Base-by-base conservation (phyloP, 192 early-diverging fungal genomes). In the Chytriomyces sp. region DNA sequence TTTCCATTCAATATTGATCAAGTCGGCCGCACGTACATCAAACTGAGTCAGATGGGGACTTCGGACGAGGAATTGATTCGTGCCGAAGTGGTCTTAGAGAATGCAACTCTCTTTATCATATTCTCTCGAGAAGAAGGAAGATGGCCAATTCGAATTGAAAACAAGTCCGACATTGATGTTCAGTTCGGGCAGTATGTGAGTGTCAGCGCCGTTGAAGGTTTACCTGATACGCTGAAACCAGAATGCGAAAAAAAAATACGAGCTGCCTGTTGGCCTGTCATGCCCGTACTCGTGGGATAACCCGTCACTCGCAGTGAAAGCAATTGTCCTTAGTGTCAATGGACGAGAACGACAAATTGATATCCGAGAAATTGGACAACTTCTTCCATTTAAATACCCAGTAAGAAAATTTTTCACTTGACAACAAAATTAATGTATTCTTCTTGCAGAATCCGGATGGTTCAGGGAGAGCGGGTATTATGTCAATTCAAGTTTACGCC, bases 81-180 rank as follows among this genome's bases (percentile, higher is more conserved):
- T n/a, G 85, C 90, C 8, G 90, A 94, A 40, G 85, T 93, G 40
- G 73, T 92, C n/a, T 66, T 99, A 60, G 89, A 98, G 56, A 91
- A 91, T 54, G 95, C 97, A 1, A 96, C 94, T 2, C 77, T 99
- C 28, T 97, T 96, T 78, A 86, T 99, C 30, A 77, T 93, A 3
- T 83, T 96, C 60, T 85, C 88, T 64, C 86, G 89, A 54, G 89
- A 91, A 65, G 85, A 88, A 38, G 85, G 83, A 6, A 82, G 87
- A 52, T 99, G 98, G 98, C 98, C 98, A 22, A 95, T 91, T 59
- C 79, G 85, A 26, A 87, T 99, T 41, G 90, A 93, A 22, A 96
- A 96, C 79, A 61, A 82, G 30, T 90, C 89, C 0, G 81, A 84
- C 7, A 83, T 82, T 39, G 89, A 92, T 58, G 84, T 98, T 30